Conservation (phyloP, 805 yeast genomes). For the Candida golubevii region DNA sequence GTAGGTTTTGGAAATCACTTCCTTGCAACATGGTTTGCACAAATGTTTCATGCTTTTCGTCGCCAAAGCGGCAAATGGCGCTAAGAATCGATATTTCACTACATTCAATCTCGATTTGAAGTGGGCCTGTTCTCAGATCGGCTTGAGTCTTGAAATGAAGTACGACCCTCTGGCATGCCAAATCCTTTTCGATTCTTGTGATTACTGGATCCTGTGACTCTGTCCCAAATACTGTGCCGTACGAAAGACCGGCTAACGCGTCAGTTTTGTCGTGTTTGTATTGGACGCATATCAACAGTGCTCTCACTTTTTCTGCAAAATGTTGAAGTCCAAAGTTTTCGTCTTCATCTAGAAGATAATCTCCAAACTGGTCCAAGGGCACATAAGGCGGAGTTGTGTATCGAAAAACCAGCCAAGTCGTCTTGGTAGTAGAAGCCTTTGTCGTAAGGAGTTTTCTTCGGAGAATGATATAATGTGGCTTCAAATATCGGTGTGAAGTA, state of each 20-base stretch:
- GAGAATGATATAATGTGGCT: conserved; percentile 50
- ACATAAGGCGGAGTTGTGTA: conserved; percentile 36
- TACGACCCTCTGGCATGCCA: conserved; percentile 23
- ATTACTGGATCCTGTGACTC: conserved; percentile 8
- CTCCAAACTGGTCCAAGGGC: conserved; percentile 20
- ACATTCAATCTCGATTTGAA: conserved; percentile 21
- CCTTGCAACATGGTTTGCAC: conserved; percentile 10
- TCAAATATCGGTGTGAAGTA: conserved; percentile 20
- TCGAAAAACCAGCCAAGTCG: conserved; percentile 28
- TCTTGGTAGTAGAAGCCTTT: not conserved
- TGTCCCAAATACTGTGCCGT: not conserved
- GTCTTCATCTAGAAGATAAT: conserved; percentile 10
- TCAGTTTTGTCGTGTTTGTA: conserved; percentile 31
- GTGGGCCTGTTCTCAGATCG: not conserved
- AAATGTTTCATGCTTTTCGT: conserved; percentile 1
- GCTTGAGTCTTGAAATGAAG: conserved; percentile 3
- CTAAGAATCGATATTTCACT: conserved; percentile 14
- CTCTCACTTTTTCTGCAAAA: conserved; percentile 24
- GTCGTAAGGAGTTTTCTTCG: conserved; percentile 3
- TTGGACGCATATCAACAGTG: conserved; percentile 22
- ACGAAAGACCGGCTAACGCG: conserved; percentile 6
- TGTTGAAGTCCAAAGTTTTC: conserved; percentile 16
- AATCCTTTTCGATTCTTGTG: conserved; percentile 20
- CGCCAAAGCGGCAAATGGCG: conserved; percentile 3
- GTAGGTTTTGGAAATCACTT: conserved; percentile 3